Evolutionary conservation across 2,329 filamentous ascomycete species (phyloP), one percentile per base, ranked within the genome.

Genomic region (Pseudopithomyces maydicus): DNA sequence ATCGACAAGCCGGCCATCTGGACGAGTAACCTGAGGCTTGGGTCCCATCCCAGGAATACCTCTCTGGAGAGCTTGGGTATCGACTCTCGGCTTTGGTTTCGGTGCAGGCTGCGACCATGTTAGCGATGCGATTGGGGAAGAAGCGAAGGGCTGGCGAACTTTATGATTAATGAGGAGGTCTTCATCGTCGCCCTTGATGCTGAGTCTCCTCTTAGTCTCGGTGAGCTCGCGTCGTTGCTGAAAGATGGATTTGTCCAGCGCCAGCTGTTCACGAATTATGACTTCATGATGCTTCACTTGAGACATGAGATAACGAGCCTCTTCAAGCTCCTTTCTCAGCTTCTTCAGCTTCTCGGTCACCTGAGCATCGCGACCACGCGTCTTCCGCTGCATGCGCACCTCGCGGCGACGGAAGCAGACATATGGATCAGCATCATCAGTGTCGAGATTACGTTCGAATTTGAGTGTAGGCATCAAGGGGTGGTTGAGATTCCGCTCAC

Each of bases 331-430:
- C 67, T 89, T 89, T 54, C 95, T 88, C 70, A 99, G 81, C 74
- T 91, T 91, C 81, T 95, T 95, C 65, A 99, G 84, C 77, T 97
- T 97, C 74, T 99, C 95, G 53, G 90, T 91, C 68, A 94, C 92
- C 77, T 97, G 94, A 35, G 91, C 91, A 80, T 99, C 95, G 71
- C 95, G 88, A 66, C 91, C 92, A 71, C 95, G 86, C 36, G 95
- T 99, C 80, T 98, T 99, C 68, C 95, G 90, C 48, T 92, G 94
- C 75, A 96, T 92, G 56, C 95, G 89, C 45, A 96, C 91, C 78
- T 99, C 95, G 62, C 95, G 90, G 67, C 95, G 88, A 73, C 95
- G 88, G 85, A 99, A 99, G 79, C 95, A 99, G 70, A 99, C 93
- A 79, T 97, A 99, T 47, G 95, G 95, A 78, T 99, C 95, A 68